Base-by-base conservation (phyloP, 2,329 filamentous ascomycete genomes). In the Penicillium sp. region DNA sequence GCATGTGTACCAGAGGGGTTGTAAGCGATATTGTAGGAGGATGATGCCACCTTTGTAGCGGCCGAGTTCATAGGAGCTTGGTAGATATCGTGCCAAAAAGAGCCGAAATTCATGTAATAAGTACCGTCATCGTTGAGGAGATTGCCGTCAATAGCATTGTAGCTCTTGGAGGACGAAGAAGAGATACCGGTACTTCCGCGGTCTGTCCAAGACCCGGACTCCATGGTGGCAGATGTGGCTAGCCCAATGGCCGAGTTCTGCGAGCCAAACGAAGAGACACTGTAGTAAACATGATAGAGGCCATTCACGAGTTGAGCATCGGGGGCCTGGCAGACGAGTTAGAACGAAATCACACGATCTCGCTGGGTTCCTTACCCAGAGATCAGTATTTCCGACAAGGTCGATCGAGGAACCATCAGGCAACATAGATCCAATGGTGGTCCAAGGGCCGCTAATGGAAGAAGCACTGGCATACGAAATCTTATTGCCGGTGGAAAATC, bases 1-100 rank as follows among this genome's bases (percentile, higher is more conserved):
- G 84, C 77, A 59, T 84, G 81, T 0, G 70, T 71, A 1, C 79
- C 80, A 1, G 70, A 73, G 0, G 79, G 70, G 43, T 86, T 77
- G 69, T 80, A 86, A 2, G 81, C 79, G 47, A 88, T 71, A 48
- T 85, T 79, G 54, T 77, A 71, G 0, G 79, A 70, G 10, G 70
- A 64, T 1, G 66, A 65, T 1, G 67, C 62, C 2, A 65, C 60
- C 36, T 65, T 69, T 2, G 66, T 65, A 5, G 73, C 73, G 1
- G 60, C 61, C 3, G 65, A 61, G 21, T 67, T 65, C 66, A 89
- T 79, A 34, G 75, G 66, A 1, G 84, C 83, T 65, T 85, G 83
- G 73, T 83, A 87, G 55, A 90, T 78, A 64, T 86, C 82, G 6
- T 74, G 70, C 86, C 86, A 91, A 78, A 88, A 90, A 11, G 84